Percentiles rank a stretch among this genome's conserved stretches.
Conservation (phyloP, 192 early-diverging fungal genomes). For the Coemansia sp. region DNA sequence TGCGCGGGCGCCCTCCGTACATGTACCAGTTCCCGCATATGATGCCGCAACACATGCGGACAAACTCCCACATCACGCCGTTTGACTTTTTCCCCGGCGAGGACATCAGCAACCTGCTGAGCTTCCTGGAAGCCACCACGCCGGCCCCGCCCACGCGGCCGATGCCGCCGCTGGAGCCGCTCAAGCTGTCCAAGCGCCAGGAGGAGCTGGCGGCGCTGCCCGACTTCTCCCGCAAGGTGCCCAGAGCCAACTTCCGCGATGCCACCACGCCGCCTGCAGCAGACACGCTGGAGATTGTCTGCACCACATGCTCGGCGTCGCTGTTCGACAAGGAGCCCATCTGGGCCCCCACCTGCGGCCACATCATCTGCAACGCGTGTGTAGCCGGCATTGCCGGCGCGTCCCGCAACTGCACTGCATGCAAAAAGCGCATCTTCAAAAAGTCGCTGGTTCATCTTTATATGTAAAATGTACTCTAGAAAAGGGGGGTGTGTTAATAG, state of each 20-base stretch:
- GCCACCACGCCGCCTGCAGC: background rate
- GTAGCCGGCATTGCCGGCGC: constrained; percentile 22
- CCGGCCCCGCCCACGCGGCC: constrained; percentile 32
- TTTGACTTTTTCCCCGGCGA: constrained; percentile 45
- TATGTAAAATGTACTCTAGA: constrained; percentile 7
- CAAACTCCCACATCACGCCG: constrained; percentile 13
- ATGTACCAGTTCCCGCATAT: constrained; percentile 36
- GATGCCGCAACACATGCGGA: constrained; percentile 15
- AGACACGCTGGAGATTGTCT: constrained; percentile 34
- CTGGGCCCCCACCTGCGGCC: constrained; percentile 51
- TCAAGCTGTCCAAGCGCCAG: constrained; percentile 35
- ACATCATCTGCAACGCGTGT: constrained; percentile 43
- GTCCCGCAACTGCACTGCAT: constrained; percentile 29
- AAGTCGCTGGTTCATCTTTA: constrained; percentile 40
- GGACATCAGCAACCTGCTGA: constrained; percentile 37
- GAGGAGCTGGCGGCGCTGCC: constrained; percentile 22
- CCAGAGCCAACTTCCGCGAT: constrained; percentile 41
- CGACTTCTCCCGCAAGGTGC: constrained; percentile 35
- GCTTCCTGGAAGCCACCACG: constrained; percentile 42
- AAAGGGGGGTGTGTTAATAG: no score
- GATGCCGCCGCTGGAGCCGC: constrained; percentile 22
- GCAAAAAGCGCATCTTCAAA: constrained; percentile 33
- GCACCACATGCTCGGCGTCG: constrained; percentile 21
- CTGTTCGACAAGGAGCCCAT: constrained; percentile 34
- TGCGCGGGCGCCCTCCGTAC: constrained; percentile 6